Conservation (phyloP, 495 filamentous ascomycete species). For the Podospora didyma region DNA sequence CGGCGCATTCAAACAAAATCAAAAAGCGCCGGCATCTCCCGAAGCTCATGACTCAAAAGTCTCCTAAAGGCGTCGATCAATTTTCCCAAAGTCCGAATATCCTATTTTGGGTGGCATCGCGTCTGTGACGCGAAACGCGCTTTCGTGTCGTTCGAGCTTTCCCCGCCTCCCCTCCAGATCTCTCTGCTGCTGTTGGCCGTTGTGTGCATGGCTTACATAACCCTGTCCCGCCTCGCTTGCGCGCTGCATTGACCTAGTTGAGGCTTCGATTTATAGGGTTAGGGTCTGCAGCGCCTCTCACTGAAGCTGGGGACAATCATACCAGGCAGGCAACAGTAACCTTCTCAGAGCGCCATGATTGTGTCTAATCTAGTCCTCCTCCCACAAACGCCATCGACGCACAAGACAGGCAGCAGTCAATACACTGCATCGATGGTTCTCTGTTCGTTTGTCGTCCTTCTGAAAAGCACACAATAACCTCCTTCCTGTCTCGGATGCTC, state of each 20-base stretch:
- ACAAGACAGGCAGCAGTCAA: not conserved
- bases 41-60: not conserved
- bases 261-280: too few relatives aligned
- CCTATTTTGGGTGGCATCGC: constrained; percentile 11
- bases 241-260: too few relatives aligned
- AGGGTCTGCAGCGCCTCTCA: too few relatives aligned
- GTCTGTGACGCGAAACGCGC: constrained; percentile 15
- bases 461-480: not conserved
- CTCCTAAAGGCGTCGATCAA: not conserved
- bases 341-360: too few relatives aligned
- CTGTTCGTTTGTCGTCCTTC: too few relatives aligned
- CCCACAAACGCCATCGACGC: not conserved
- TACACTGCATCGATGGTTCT: not conserved
- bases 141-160: not conserved
- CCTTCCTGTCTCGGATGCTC: constrained; percentile 13
- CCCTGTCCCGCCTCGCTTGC: too few relatives aligned
- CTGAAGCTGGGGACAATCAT: too few relatives aligned
- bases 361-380: too few relatives aligned
- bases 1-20: too few relatives aligned
- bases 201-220: not conserved
- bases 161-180: constrained; percentile 14
- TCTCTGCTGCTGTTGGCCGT: too few relatives aligned
- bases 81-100: constrained; percentile 4
- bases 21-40: too few relatives aligned
- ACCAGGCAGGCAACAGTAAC: too few relatives aligned